Base-by-base conservation (phyloP, 2,329 filamentous ascomycete genomes). In the Diaporthe batatas region DNA sequence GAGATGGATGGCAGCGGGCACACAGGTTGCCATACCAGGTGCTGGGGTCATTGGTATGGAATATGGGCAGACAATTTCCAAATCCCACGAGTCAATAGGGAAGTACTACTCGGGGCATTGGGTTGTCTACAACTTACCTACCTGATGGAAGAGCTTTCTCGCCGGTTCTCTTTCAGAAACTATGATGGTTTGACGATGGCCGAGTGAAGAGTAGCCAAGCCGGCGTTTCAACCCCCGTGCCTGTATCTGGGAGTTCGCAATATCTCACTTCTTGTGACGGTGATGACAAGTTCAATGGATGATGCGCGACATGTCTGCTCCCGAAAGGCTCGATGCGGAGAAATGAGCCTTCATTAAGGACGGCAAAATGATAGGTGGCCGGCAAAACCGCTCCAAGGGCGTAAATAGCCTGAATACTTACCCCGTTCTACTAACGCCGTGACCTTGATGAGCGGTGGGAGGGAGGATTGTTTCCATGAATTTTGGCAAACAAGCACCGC, bases 341-440 rank as follows among this genome's bases (percentile, higher is more conserved):
- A 51, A 65, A 65, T 23, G 59, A 25, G 12, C 29, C 44, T 14
- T 42, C 44, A 51, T 65, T 65, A 65, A 65, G 59, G 44, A n/a
- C 59, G 44, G 59, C 59, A 65, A 34, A 39, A 51, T 65, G 59
- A 62, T 51, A 65, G 59, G 44, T 65, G 44, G 18, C 59, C 59
- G 59, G 59, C 29, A 65, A 51, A 65, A 65, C 44, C 51, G 59
- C 59, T 34, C 44, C 23, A 36, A 6, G 32, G 29, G 23, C 29
- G 23, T 8, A 65, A 65, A 51, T 65, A 65, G 59, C 59, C 59
- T 65, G 59, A 65, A 65, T 65, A 18, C 21, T 65, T 36, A 65
- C 44, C 59, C 59, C 34, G 29, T 16, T 47, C 29, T 36, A 25
- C 25, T 34, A 16, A 36, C 32, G 32, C 44, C 29, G 44, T 65